A percentile compares a stretch with the other conserved stretches of the same genome.
Evolutionary conservation across 148 eudicot species (phyloP).

Genomic region (Beta vulgaris): DNA sequence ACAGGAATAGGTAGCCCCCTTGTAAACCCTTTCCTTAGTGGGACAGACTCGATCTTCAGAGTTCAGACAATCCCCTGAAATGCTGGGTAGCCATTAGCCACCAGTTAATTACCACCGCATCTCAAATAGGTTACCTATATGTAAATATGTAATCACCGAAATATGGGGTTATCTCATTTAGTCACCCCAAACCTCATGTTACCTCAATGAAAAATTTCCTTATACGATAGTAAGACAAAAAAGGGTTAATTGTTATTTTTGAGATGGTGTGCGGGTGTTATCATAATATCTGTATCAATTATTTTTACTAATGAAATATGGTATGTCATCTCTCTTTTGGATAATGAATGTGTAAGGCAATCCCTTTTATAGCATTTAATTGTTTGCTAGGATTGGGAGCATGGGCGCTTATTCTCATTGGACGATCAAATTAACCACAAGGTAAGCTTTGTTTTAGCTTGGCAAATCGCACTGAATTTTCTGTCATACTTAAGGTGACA

Average conservation of each 20-base stretch:
- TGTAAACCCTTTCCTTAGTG: too few species aligned
- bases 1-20: too few species aligned
- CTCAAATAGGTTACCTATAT: background rate
- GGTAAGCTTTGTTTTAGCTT: constrained; percentile 37
- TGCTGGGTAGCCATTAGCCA: too few species aligned
- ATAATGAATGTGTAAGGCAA: background rate
- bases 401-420: constrained; percentile 70
- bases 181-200: background rate
- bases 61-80: too few species aligned
- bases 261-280: background rate
- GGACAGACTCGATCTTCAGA: too few species aligned
- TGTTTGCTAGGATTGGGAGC: constrained; percentile 62
- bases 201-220: background rate
- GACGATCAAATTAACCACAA: constrained; percentile 89
- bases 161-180: background rate
- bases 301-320: background rate
- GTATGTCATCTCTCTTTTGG: background rate
- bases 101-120: too few species aligned
- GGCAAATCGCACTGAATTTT: background rate
- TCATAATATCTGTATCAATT: background rate
- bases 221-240: background rate
- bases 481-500: background rate
- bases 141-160: background rate
- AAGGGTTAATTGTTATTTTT: background rate
- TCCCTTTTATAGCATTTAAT: constrained; percentile 18